Evolutionary conservation across 768 basidiomycete genomes (phyloP).

Genomic region (Lactarius quietus): DNA sequence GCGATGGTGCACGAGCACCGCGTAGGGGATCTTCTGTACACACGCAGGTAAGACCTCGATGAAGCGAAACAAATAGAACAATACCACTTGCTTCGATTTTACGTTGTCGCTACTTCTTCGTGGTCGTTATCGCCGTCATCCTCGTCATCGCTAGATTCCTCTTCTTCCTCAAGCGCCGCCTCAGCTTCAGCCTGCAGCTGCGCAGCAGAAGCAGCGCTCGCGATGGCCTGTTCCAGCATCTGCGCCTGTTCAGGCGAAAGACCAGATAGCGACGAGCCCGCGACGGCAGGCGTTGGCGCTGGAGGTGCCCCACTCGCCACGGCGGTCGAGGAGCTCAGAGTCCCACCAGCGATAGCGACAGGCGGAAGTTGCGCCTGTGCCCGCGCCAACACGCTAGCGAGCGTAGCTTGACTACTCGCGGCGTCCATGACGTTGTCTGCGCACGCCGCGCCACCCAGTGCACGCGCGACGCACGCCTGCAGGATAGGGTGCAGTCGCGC

Average conservation of each 20-base stretch:
- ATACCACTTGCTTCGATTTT: neutral
- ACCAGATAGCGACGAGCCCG: constrained; percentile 56
- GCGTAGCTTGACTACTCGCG: constrained; percentile 57
- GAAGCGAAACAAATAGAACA: neutral
- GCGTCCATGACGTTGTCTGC: constrained; percentile 37
- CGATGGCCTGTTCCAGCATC: constrained; percentile 68
- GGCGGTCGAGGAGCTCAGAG: constrained; percentile 8
- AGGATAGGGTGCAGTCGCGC: constrained; percentile 21
- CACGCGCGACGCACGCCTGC: constrained; percentile 20
- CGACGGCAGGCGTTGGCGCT: constrained; percentile 14
- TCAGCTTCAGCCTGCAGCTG: constrained; percentile 79
- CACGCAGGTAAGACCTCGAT: neutral
- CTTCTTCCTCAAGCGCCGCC: constrained; percentile 68
- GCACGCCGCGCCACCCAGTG: constrained; percentile 13
- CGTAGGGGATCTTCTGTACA: neutral
- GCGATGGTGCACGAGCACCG: neutral
- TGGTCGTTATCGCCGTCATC: neutral
- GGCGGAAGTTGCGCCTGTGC: constrained; percentile 49
- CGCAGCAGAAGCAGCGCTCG: constrained; percentile 68
- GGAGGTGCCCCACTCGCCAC: constrained; percentile 2
- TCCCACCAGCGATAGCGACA: constrained; percentile 22
- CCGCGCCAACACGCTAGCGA: constrained; percentile 71
- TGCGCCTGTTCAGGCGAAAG: constrained; percentile 70
- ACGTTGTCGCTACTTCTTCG: neutral
- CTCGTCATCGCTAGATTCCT: constrained; percentile 44